These are phyloP conservation scores for Sarocladium brachiariae DNA, from an alignment of 2,329 filamentous ascomycete species.

Conservation along the genomic window DNA sequence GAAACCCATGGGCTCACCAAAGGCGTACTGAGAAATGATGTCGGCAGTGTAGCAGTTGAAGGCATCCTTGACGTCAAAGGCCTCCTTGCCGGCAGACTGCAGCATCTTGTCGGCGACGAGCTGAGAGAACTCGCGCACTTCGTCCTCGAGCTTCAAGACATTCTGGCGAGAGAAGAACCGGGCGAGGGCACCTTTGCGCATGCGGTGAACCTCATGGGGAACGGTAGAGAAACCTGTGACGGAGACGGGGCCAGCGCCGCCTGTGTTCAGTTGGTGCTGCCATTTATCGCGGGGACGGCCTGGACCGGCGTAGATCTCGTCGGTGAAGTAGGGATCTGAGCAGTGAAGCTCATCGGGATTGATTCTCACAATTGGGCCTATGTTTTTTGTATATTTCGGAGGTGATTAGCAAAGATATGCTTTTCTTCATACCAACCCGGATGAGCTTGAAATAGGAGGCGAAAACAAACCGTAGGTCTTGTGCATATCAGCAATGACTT, in stretches of 20 bases:
- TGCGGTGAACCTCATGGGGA: slow-evolving; percentile 26
- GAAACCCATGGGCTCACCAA: slow-evolving; percentile 29
- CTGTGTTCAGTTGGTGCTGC: slow-evolving; percentile 20
- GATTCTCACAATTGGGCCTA: slow-evolving; percentile 31
- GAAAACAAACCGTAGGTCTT: slow-evolving; percentile 26
- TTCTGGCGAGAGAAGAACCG: slow-evolving; percentile 28
- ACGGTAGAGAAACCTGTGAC: slow-evolving; percentile 18
- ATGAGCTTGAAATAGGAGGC: neutral
- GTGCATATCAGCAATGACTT: slow-evolving; percentile 28
- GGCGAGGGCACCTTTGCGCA: slow-evolving; percentile 22
- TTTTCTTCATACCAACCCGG: neutral
- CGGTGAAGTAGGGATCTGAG: slow-evolving; percentile 25
- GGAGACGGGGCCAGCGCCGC: slow-evolving; percentile 16
- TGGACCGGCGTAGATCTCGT: slow-evolving; percentile 29
- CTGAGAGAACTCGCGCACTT: slow-evolving; percentile 18
- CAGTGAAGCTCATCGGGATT: slow-evolving; percentile 33
- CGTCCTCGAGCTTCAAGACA: slow-evolving; percentile 22
- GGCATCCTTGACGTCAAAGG: slow-evolving; percentile 27
- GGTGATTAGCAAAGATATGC: neutral
- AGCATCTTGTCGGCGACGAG: slow-evolving; percentile 26
- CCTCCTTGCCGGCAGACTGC: slow-evolving; percentile 14
- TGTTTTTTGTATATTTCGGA: neutral
- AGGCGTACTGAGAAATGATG: slow-evolving; percentile 30
- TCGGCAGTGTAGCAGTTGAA: slow-evolving; percentile 34
- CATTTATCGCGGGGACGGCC: slow-evolving; percentile 21